A percentile compares a stretch with the other conserved stretches of the same genome.
These are phyloP conservation scores for Micromonas pusilla DNA, from an alignment of 139 green algal species.

Conservation along the genomic window DNA sequence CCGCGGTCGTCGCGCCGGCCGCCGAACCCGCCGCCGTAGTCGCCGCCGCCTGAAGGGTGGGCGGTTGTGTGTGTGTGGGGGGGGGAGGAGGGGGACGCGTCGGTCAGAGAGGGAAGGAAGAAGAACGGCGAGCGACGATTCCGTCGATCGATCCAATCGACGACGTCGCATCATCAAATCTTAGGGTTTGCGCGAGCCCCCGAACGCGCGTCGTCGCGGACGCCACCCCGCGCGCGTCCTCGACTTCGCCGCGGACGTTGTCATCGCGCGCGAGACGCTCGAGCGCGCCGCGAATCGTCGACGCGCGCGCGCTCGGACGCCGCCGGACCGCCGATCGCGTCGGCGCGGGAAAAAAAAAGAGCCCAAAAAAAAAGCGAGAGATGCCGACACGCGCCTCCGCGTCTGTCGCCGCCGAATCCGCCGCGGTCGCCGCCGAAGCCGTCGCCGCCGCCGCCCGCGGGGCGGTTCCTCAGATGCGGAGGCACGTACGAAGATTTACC, in stretches of 20 bases:
- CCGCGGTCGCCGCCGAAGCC: neutral
- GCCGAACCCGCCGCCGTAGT: neutral
- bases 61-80: neutral
- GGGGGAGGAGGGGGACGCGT: neutral
- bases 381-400: neutral
- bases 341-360: neutral
- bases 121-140: too few species aligned
- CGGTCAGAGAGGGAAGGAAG: neutral
- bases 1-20: neutral
- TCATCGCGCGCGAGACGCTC: too few species aligned
- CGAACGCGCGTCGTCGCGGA: too few species aligned
- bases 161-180: too few species aligned
- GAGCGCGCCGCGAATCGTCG: too few species aligned
- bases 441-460: neutral
- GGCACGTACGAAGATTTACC: neutral
- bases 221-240: too few species aligned
- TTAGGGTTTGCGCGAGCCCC: too few species aligned
- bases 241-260: too few species aligned
- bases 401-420: neutral
- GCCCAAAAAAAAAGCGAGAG: neutral
- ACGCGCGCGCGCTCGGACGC: too few species aligned
- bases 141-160: too few species aligned
- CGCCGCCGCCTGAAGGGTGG: neutral
- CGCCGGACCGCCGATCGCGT: too few species aligned
- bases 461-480: neutral